Evolutionary conservation across 768 basidiomycete species (phyloP), one percentile per base, ranked within the genome.

Genomic region (Cyclocybe aegerita): DNA sequence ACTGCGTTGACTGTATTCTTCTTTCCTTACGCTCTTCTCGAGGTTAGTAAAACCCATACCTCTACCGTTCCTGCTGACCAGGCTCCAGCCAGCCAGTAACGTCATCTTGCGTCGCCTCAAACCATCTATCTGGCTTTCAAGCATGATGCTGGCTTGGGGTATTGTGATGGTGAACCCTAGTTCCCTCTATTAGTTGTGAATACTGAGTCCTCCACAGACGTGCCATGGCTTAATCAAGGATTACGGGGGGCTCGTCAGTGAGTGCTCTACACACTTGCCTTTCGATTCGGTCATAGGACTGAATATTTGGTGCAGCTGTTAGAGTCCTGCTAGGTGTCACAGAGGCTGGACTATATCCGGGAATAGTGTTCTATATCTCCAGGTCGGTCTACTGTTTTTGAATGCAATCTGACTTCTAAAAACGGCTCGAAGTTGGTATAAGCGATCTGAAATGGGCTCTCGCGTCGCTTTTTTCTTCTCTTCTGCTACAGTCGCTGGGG

Each of bases 381-480:
- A 80, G 80, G 84, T 75, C 59, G 54, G 68, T 56, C 15, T 7
- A 12, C 10, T 7, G 29, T 10, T 12, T n/a, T 34, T 14, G 39
- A 32, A 17, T 41, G 9, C 35, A 14, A 35, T 7, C 36, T 15
- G 40, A 14, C 15, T 8, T 14, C 31, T 35, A 32, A 16, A 32
- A 17, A 17, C 31, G 8, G 9, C n/a, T 40, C 34, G 14, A 48
- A 87, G 85, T 58, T 93, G 90, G 88, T 93, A 93, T 66, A 85
- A 82, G 60, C 82, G 87, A 23, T 77, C 81, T 9, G 91, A 93
- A 59, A 76, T 88, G 57, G 88, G 86, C 11, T 73, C 79, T 31
- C 82, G 88, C 32, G 71, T 87, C 16, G 86, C 89, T 0, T 52
- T 85, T 11, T 93, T 93, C 71, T 91, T 90, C 68, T 83, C 85